Evolutionary conservation across 495 filamentous ascomycete species (phyloP).

Genomic region (Cenococcum geophilum): DNA sequence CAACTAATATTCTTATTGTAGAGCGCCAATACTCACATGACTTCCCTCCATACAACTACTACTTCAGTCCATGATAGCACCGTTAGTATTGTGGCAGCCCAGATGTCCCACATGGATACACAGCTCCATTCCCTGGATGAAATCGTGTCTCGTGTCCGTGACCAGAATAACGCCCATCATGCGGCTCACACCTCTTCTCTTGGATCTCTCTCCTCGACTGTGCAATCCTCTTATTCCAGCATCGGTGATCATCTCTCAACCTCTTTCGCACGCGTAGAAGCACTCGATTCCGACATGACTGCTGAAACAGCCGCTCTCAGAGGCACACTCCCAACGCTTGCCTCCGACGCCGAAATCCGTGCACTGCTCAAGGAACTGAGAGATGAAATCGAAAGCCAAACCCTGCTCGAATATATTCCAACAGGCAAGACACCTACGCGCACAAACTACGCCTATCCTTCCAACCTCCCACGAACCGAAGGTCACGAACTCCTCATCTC

Average conservation of each 20-base stretch:
- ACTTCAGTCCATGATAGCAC: constrained; percentile 89
- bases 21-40: constrained; percentile 72
- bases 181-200: constrained; percentile 58
- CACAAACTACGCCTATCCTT: constrained; percentile 66
- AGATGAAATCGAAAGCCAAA: constrained; percentile 51
- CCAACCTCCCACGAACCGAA: constrained; percentile 67
- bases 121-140: constrained; percentile 88
- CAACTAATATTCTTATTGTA: constrained; percentile 38
- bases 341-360: constrained; percentile 48
- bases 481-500: constrained; percentile 61
- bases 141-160: constrained; percentile 77
- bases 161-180: constrained; percentile 72
- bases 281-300: constrained; percentile 58
- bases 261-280: constrained; percentile 54
- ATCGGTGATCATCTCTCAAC: constrained; percentile 59
- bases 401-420: constrained; percentile 67
- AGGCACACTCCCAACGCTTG: constrained; percentile 53
- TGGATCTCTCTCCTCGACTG: constrained; percentile 52
- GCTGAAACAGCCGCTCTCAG: constrained; percentile 48
- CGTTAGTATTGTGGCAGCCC: constrained; percentile 79
- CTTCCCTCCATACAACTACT: constrained; percentile 70
- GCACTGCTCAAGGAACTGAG: constrained; percentile 66
- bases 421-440: constrained; percentile 86
- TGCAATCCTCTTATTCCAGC: constrained; percentile 62
- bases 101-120: constrained; percentile 74